phyloP scores from a whole-genome alignment of 148 eudicot genomes.

The Selenicereus undatus region DNA sequence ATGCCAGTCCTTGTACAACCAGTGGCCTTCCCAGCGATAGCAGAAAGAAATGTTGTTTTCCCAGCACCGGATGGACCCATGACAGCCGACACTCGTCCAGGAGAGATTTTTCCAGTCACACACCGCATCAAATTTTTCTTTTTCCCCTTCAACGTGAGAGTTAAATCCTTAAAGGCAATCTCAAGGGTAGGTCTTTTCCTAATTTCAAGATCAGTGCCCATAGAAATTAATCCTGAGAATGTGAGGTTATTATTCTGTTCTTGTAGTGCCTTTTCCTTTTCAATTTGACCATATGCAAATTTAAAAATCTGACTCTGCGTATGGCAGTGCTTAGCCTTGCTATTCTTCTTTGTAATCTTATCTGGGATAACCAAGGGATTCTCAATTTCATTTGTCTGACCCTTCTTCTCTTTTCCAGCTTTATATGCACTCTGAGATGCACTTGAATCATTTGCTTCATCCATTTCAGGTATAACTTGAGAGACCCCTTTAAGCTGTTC shows the following conservation, averaged over 20 bases:
- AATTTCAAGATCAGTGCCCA: conserved; percentile 44
- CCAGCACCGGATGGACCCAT: conserved; percentile 93
- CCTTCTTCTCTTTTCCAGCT: conserved; percentile 25
- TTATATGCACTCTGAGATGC: conserved; percentile 5
- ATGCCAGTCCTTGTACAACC: conserved; percentile 54
- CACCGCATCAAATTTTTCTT: conserved; percentile 54
- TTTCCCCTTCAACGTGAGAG: conserved; percentile 64
- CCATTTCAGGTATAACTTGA: conserved; percentile 37
- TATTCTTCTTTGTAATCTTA: conserved; percentile 44
- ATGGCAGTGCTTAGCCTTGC: conserved; percentile 48
- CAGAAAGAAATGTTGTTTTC: conserved; percentile 69
- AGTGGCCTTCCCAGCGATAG: conserved; percentile 59
- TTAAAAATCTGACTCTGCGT: conserved; percentile 70
- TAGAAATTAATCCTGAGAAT: conserved; percentile 55
- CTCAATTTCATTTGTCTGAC: conserved; percentile 46
- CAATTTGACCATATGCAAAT: conserved; percentile 77
- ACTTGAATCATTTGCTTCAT: conserved; percentile 19
- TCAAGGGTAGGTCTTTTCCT: conserved; percentile 53
- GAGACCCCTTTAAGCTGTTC: conserved; percentile 32
- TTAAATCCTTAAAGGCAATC: conserved; percentile 60
- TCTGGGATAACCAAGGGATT: conserved; percentile 62
- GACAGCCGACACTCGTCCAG: conserved; percentile 68
- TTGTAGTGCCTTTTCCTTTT: conserved; percentile 72
- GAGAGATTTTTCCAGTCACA: conserved; percentile 58
- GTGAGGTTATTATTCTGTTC: conserved; percentile 59